Base-by-base conservation (phyloP, 345 rosid genomes). In the Brassica nigra region DNA sequence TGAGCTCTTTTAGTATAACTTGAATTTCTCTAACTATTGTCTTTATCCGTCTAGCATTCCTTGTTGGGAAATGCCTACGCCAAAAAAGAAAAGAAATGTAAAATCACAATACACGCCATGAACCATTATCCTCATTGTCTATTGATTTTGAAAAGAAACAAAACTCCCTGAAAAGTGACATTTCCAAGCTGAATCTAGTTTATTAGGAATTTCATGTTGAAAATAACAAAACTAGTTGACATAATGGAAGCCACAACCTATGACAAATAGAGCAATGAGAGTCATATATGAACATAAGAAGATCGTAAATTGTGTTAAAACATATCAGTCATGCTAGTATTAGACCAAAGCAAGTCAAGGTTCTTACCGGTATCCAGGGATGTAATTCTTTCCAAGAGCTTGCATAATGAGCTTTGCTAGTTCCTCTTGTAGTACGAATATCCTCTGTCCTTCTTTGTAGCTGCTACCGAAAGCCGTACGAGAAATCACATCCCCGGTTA, bases 31-130 rank as follows among this genome's bases (percentile, higher is more conserved):
- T 76, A 58, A 59, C 74, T 18, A 34, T 16, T 36, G 59, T 31
- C 70, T 66, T 83, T 76, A 87, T 76, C 80, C 80, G 80, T 64
- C 58, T 89, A 63, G 85, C 83, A 64, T 9, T 16, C 73, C 72
- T 82, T 0, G 90, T 86, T 2, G 92, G 92, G 31, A 89, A 15
- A 76, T 83, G 85, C 76, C 89, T 87, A 36, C 20, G 18, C 61
- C 57, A 52, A 52, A 15, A 52, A 52, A n/a, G 11, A 11, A 42
- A 11, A 2, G 52, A 42, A 52, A 1, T 52, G 57, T 52, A n/a
- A 52, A 52, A 47, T 47, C 5, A 34, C 37, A 34, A 5, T 4
- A 34, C 37, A 34, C 5, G 37, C 6, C 37, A 1, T 5, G 6
- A 39, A 39, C 8, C 11, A 39, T 8, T 2, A 2, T 1, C 44